Evolutionary conservation across 441 rosid species (phyloP), one percentile per base, ranked within the genome.

Genomic region (Brassica balearica): DNA sequence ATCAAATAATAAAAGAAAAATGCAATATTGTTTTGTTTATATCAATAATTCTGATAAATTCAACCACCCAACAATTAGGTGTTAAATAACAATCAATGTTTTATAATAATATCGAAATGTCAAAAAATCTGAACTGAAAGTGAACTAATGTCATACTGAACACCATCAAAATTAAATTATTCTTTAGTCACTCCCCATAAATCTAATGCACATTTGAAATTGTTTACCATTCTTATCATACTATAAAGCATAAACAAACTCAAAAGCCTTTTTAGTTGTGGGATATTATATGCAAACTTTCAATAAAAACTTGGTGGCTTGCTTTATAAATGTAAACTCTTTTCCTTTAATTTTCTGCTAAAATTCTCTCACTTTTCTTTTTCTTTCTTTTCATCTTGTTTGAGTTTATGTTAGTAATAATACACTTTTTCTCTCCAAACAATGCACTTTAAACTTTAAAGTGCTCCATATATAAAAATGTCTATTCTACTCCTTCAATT

Each of bases 381-480:
- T 61, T 69, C 63, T 61, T 69, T 69, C 41, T 69, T 69, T 69
- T 69, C 63, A 60, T 59, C 62, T 27, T 75, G 48, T 75, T 58
- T 58, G 60, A 32, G 4, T 8, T 67, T 25, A 12, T 56, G 29
- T 19, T 69, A 9, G 4, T 67, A 5, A 65, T 19, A 65, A 27
- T n/a, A 14, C 43, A 14, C 43, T 36, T 60, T 69, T 58, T 32
- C 64, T 19, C 23, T 7, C 17, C 8, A 20, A n/a, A 38, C 43
- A 64, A 62, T 73, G 29, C 65, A 34, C 8, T 65, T 65, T 74
- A 64, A 41, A 36, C 9, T 65, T 66, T 74, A 36, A 53, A 65
- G 25, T 74, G 71, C 43, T 65, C 41, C 55, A 3, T 36, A 55
- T 55, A 55, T 65, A 64, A 69, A 11, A 34, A 8, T 65, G 46